phyloP scores from a whole-genome alignment of 2,329 filamentous ascomycete species.

The Canariomyces notabilis region DNA sequence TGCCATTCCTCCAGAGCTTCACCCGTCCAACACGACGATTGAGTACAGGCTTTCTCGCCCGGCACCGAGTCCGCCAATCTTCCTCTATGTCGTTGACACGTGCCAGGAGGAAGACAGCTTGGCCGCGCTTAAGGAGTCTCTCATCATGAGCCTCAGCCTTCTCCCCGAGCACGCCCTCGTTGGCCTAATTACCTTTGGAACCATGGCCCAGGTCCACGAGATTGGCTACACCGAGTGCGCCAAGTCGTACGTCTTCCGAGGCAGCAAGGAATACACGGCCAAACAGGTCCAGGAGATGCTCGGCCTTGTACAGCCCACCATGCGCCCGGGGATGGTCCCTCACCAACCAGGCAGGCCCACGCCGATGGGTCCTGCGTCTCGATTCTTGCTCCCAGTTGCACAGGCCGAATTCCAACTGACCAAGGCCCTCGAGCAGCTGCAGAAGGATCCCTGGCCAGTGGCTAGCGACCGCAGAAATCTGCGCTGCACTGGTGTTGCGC shows the following conservation, averaged over 20 bases:
- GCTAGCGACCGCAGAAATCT: slow-evolving; percentile 86
- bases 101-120: slow-evolving; percentile 86
- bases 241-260: slow-evolving; percentile 97
- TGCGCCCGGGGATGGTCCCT: slow-evolving; percentile 70
- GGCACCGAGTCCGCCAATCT: slow-evolving; percentile 80
- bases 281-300: slow-evolving; percentile 99
- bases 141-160: slow-evolving; percentile 79
- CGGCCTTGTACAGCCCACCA: slow-evolving; percentile 65
- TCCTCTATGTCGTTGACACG: slow-evolving; percentile 81
- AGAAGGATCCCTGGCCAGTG: slow-evolving; percentile 97
- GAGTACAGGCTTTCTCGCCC: slow-evolving; percentile 78
- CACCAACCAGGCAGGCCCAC: slow-evolving; percentile 69
- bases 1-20: slow-evolving; percentile 76
- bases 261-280: slow-evolving; percentile 94
- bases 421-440: slow-evolving; percentile 88
- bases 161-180: slow-evolving; percentile 78
- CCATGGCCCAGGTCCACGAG: slow-evolving; percentile 96
- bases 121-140: slow-evolving; percentile 75
- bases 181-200: slow-evolving; percentile 81
- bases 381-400: slow-evolving; percentile 89
- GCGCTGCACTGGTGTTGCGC: slow-evolving; percentile 91
- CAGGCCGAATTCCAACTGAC: slow-evolving; percentile 97
- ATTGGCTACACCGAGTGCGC: slow-evolving; percentile 97
- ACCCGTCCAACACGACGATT: slow-evolving; percentile 80
- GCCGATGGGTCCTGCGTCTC: slow-evolving; percentile 73